Evolutionary conservation across 1,284 basidiomycete genomes (phyloP).

Genomic region (Takashimella tepidaria): DNA sequence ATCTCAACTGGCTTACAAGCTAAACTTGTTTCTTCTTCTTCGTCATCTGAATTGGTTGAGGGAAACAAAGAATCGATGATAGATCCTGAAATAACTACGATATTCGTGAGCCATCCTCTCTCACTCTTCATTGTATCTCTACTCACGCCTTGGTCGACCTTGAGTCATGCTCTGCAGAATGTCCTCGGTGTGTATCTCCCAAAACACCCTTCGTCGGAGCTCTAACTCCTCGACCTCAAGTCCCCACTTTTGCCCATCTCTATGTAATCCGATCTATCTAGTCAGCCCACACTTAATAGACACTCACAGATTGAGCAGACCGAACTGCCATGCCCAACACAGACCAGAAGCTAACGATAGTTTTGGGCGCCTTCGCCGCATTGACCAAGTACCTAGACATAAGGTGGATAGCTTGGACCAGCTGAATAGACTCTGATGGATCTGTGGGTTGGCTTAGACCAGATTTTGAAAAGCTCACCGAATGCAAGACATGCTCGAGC

Average conservation of each 20-base stretch:
- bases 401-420: conserved; percentile 15
- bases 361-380: neutral
- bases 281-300: too few species aligned
- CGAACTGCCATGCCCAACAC: conserved; percentile 13
- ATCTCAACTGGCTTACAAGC: neutral
- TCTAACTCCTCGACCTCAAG: conserved; percentile 14
- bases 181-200: conserved; percentile 19
- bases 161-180: conserved; percentile 12
- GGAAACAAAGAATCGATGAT: conserved; percentile 5
- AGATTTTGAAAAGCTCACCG: too few species aligned
- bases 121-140: neutral
- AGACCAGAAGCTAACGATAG: conserved; percentile 8
- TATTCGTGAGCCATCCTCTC: too few species aligned
- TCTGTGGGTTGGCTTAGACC: too few species aligned
- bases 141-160: conserved; percentile 14
- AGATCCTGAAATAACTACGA: neutral
- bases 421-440: conserved; percentile 6
- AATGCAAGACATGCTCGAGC: conserved; percentile 8
- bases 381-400: conserved; percentile 11
- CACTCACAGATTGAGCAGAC: conserved; percentile 7
- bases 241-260: conserved; percentile 17
- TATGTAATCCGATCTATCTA: conserved; percentile 16
- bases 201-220: conserved; percentile 14
- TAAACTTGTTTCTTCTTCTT: neutral
- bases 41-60: neutral